A percentile compares a stretch with the other conserved stretches of the same genome.
Evolutionary conservation across 1,139 yeast genomes (phyloP).

Genomic region (Zygotorulaspora mrakii): DNA sequence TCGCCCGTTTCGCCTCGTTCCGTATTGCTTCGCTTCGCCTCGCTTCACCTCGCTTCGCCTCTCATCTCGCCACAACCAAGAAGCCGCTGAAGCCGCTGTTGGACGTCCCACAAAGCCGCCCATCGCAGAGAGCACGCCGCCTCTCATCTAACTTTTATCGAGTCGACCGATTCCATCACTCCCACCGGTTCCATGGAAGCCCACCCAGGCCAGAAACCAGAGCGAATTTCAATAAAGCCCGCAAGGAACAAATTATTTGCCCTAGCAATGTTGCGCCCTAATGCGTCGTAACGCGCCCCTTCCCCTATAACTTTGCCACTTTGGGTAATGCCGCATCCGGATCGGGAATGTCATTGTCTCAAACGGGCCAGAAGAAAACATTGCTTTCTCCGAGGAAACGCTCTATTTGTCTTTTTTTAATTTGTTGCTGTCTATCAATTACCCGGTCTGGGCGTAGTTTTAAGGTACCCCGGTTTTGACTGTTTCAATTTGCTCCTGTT

Average conservation of each 20-base stretch:
- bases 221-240: slow-evolving; percentile 4
- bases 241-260: background rate
- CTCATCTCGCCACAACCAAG: no score
- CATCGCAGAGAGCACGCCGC: no score
- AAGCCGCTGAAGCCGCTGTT: no score
- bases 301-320: background rate
- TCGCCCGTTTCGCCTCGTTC: background rate
- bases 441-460: background rate
- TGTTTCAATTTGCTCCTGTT: background rate
- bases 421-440: background rate
- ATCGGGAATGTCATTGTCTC: background rate
- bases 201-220: no score
- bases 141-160: no score
- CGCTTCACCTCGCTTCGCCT: background rate
- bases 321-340: background rate
- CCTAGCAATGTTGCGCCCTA: no score
- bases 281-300: no score
- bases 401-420: no score
- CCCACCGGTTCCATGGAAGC: no score
- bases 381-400: slow-evolving; percentile 1
- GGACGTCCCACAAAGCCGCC: no score
- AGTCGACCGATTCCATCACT: no score
- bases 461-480: background rate
- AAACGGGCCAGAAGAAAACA: slow-evolving; percentile 1
- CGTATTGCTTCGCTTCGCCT: background rate